Evolutionary conservation across 345 rosid genomes (phyloP).

Genomic region (Tarenaya hassleriana): DNA sequence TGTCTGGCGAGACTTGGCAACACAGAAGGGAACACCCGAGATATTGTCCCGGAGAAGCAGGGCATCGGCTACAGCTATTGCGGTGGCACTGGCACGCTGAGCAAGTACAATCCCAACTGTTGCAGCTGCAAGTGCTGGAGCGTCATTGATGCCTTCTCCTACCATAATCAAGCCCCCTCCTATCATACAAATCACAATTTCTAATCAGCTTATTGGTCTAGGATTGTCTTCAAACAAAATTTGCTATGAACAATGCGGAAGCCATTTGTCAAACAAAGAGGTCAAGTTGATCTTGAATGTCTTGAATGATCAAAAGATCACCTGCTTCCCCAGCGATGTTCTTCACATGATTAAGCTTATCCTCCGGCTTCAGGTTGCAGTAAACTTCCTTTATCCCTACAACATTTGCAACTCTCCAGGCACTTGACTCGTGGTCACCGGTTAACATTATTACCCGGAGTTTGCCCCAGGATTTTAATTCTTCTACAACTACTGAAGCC

Average conservation of each 20-base stretch:
- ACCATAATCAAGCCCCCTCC: constrained; percentile 96
- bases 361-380: constrained; percentile 87
- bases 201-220: neutral
- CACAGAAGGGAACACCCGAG: constrained; percentile 80
- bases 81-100: constrained; percentile 96
- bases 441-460: constrained; percentile 85
- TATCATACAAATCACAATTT: constrained; percentile 23
- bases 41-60: constrained; percentile 68
- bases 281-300: no score
- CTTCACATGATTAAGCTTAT: constrained; percentile 76
- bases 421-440: constrained; percentile 93
- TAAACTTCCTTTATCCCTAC: constrained; percentile 78
- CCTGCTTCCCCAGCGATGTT: constrained; percentile 71
- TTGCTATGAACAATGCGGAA: no score
- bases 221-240: neutral
- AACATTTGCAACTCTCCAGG: constrained; percentile 86
- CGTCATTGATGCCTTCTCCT: constrained; percentile 98
- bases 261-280: no score
- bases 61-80: constrained; percentile 88
- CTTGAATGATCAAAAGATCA: constrained; percentile 20
- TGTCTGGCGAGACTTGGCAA: constrained; percentile 84
- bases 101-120: constrained; percentile 94
- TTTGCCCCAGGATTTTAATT: constrained; percentile 52
- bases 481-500: constrained; percentile 62
- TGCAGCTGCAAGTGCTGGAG: constrained; percentile 96